Evolutionary conservation across 371 early-diverging fungal species (phyloP), one percentile per base, ranked within the genome.

Genomic region (Lichtheimia corymbifera): DNA sequence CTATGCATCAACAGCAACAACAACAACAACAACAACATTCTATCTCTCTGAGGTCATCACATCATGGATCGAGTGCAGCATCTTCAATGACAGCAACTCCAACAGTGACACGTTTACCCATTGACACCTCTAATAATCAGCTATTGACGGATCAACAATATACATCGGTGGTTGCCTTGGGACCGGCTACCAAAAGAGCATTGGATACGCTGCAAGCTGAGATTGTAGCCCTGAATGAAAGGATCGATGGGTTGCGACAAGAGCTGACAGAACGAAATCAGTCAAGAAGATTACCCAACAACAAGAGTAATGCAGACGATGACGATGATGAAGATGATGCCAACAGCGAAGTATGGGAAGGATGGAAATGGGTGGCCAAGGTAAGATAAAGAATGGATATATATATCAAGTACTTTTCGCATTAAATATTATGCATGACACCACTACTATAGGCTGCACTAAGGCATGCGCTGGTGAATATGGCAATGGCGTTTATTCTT

Each of bases 281-380:
- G 20, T 5, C 14, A 22, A 4, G n/a, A 22, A 5, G 47, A 47
- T 5, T 47, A 25, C 4, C 51, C 24, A 27, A 18, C 28, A 44
- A 20, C 14, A 30, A 28, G 7, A 4, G 17, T 44, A 17, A 20
- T 22, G 24, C n/a, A 15, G 25, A 22, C 0, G 43, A 42, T 14
- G 43, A 55, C 12, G 20, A 42, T 17, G 25, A 55, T 7, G 22
- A 22, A 1, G 17, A 7, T 12, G 55, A 62, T 18, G 53, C 43
- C 18, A 57, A 60, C 17, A 62, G 40, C 5, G 63, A 63, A 24
- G 43, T 45, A 13, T 72, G 66, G 62, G 74, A 73, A 17, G 74
- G 74, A 4, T 74, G 79, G 79, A 58, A 57, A 62, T 74, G 79
- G 79, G 71, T 78, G 0, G 52, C 70, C 30, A 78, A 72, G 69